Evolutionary conservation across 2,329 filamentous ascomycete species (phyloP), one percentile per base, ranked within the genome.

Genomic region (Pyricularia sp.): DNA sequence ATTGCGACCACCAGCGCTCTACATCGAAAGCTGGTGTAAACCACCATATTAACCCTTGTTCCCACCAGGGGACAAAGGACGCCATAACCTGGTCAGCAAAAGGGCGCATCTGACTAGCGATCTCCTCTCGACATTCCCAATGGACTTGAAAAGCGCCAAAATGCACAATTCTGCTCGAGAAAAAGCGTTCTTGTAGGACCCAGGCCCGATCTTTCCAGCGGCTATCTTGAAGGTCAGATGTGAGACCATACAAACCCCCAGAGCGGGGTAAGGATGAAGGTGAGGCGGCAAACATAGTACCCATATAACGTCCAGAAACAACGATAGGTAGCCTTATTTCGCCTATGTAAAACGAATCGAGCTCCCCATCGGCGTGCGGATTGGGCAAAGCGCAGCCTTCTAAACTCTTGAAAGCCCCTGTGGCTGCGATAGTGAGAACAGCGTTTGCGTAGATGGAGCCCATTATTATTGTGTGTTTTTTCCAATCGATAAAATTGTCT

Each of bases 381-480:
- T 20, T 64, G 10, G 9, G 61, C 1, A 7, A 4, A 31, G 17
- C 30, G 61, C 61, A 64, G 4, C 61, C 61, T 20, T 64, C 23
- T n/a, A 14, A 26, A 4, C 61, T 31, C 11, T 25, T 64, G 11
- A 25, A 11, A 20, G 61, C 61, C 61, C 26, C 14, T 14, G 61
- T 10, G 3, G 61, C 61, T 7, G 61, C 61, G 26, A 64, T 64
- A 5, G 61, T 64, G 6, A 64, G 11, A n/a, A 23, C 12, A 9
- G 61, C 61, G 61, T 20, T 64, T n/a, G 61, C 61, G 23, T 64
- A 64, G 30, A 64, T 64, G 17, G 61, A 64, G 12, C 61, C 61
- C 61, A 64, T 64, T 1, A 64, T 64, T 3, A 64, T 14, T 20
- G 26, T 31, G 14, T 64, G 61, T 30, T n/a, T 26, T 64, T 64